Evolutionary conservation across 305 asterid species (phyloP).

Genomic region (Solanum hybrid): DNA sequence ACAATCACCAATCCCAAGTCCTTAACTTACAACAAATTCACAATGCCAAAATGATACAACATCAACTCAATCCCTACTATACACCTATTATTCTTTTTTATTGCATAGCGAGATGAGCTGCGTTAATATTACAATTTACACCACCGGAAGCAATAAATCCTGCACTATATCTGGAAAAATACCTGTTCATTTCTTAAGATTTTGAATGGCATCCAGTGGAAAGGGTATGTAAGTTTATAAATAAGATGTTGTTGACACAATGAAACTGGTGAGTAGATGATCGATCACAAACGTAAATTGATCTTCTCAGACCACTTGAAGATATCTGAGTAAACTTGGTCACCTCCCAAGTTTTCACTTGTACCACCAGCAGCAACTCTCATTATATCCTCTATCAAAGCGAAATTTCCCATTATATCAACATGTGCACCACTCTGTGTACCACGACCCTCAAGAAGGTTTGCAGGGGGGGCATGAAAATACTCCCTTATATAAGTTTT

Average conservation of each 20-base stretch:
- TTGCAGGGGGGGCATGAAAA: conserved; percentile 72
- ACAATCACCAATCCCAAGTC: neutral
- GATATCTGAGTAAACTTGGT: conserved; percentile 58
- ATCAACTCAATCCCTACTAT: neutral
- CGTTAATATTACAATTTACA: neutral
- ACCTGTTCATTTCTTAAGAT: neutral
- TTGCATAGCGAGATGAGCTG: neutral
- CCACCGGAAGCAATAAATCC: neutral
- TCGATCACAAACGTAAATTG: conserved; percentile 27
- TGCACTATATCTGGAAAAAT: neutral
- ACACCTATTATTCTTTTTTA: neutral
- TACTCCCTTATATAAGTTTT: conserved; percentile 56
- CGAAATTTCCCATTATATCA: conserved; percentile 86
- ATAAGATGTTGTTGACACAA: neutral
- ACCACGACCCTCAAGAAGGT: conserved; percentile 75
- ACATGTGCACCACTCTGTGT: conserved; percentile 92
- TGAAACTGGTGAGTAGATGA: neutral
- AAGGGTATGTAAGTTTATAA: neutral
- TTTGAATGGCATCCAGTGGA: neutral
- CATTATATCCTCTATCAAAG: conserved; percentile 63
- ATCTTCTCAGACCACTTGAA: conserved; percentile 71
- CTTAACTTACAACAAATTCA: neutral
- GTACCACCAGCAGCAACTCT: conserved; percentile 74
- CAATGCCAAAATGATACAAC: neutral
- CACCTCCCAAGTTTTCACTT: conserved; percentile 75